Evolutionary conservation across 352 stramenopile species (phyloP).

Genomic region (Plasmopara halstedii): DNA sequence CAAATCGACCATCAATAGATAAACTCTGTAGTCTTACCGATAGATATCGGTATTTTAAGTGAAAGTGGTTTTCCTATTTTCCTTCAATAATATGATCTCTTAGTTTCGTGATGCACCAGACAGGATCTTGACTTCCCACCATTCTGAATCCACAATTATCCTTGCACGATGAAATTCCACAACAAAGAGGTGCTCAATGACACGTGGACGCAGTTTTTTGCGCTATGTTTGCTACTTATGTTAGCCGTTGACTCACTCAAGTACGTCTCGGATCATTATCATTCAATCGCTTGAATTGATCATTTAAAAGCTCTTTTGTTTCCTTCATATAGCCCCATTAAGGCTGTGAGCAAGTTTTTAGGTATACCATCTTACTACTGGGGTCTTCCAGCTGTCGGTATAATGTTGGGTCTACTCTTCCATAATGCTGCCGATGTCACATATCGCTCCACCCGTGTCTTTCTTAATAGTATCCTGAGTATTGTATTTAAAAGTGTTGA

Average conservation of each 20-base stretch:
- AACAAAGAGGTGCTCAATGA: constrained; percentile 74
- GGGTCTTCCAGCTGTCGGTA: constrained; percentile 45
- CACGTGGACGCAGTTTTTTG: constrained; percentile 75
- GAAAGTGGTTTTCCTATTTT: too few relatives aligned
- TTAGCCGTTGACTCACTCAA: constrained; percentile 83
- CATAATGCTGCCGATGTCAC: constrained; percentile 75
- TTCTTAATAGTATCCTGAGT: constrained; percentile 95
- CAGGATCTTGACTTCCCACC: too few relatives aligned
- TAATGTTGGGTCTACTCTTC: constrained; percentile 64
- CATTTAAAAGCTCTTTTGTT: background rate
- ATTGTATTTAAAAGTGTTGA: constrained; percentile 98
- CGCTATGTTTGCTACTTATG: constrained; percentile 66
- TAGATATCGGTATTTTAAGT: too few relatives aligned
- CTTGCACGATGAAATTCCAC: constrained; percentile 76
- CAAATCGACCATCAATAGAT: too few relatives aligned
- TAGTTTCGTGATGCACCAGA: too few relatives aligned
- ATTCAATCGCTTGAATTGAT: background rate
- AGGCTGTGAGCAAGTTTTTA: constrained; percentile 69
- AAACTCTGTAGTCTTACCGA: too few relatives aligned
- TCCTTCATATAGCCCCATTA: constrained; percentile 46
- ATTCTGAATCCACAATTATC: too few relatives aligned
- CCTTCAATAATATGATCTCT: too few relatives aligned
- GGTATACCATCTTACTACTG: constrained; percentile 65
- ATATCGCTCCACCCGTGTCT: constrained; percentile 82
- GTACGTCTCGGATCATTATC: constrained; percentile 28